Percentiles rank a stretch among this genome's conserved stretches.
Evolutionary conservation across 106 monocot genomes (phyloP).

Genomic region (Alisma plantagoaquatica): DNA sequence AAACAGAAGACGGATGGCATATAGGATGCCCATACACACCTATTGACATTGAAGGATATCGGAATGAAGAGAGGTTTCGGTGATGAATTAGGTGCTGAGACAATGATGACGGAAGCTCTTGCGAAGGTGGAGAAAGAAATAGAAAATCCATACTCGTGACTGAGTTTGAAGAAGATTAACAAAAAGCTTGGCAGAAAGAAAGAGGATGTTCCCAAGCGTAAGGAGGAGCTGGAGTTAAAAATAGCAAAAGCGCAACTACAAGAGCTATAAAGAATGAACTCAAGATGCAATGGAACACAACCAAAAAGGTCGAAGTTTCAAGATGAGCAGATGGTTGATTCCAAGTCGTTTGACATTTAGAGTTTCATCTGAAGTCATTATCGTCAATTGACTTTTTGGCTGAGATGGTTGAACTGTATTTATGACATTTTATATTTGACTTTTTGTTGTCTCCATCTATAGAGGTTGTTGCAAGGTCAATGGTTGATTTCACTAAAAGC

Average conservation of each 20-base stretch:
- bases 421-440: no score
- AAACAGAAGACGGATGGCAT: constrained; percentile 54
- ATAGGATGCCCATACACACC: constrained; percentile 83
- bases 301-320: constrained; percentile 90
- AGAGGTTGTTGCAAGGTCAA: no score
- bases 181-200: constrained; percentile 82
- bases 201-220: constrained; percentile 79
- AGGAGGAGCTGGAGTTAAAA: constrained; percentile 75
- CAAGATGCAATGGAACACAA: constrained; percentile 87
- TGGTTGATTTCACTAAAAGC: no score
- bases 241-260: constrained; percentile 68
- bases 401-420: no score
- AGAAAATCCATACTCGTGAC: constrained; percentile 78
- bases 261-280: constrained; percentile 62
- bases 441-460: no score
- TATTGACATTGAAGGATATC: constrained; percentile 73
- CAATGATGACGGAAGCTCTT: constrained; percentile 86
- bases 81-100: constrained; percentile 80
- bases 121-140: constrained; percentile 92
- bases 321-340: constrained; percentile 84
- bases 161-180: constrained; percentile 89
- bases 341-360: constrained; percentile 60
- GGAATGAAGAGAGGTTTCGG: constrained; percentile 63
- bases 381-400: no score
- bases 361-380: constrained; percentile 78